Base-by-base conservation (phyloP, 805 yeast species). In the Starmerella floricola region DNA sequence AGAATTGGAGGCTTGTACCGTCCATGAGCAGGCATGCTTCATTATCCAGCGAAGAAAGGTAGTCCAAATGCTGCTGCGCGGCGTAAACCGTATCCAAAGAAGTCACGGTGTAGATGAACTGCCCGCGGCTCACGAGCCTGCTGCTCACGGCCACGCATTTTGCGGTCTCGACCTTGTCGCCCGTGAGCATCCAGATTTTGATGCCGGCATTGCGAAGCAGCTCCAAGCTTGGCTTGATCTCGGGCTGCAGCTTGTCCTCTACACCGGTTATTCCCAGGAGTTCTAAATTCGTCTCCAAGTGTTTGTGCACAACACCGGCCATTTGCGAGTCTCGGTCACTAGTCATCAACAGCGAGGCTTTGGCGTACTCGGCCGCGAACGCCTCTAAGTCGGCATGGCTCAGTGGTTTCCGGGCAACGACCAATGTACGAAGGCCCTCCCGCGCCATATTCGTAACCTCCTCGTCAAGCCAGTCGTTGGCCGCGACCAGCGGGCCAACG, bases 171-270 rank as follows among this genome's bases (percentile, higher is more conserved):
- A 91, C 97, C 60, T 91, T 91, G 61, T 91, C 99, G 52, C 99
- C 99, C 0, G 99, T 91, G 36, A 91, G 66, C 98, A 91, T 93
- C 99, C 99, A 91, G 39, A 91, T 91, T 55, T 87, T 87, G 42
- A 93, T 76, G 3, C 97, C 98, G 0, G 97, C 99, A 62, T 93
- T 91, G 53, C 98, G 73, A 51, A 91, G 68, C 28, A 87, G 68
- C 64, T 91, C 99, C 45, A 91, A 78, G 0, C 95, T 84, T 0
- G 93, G 72, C 62, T 88, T 88, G 37, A 93, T 95, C 59, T 88
- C 86, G 44, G 74, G 71, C 59, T 91, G 99, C 37, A 91, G 69
- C 58, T 85, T 83, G 59, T 91, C 99, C 58, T 91, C 99, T 19
- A 91, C 99, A 48, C 99, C 99, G 0, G 98, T 91, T 31, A 91